Evolutionary conservation across 2,329 filamentous ascomycete genomes (phyloP).

Genomic region (Aurifilum marmelostoma): DNA sequence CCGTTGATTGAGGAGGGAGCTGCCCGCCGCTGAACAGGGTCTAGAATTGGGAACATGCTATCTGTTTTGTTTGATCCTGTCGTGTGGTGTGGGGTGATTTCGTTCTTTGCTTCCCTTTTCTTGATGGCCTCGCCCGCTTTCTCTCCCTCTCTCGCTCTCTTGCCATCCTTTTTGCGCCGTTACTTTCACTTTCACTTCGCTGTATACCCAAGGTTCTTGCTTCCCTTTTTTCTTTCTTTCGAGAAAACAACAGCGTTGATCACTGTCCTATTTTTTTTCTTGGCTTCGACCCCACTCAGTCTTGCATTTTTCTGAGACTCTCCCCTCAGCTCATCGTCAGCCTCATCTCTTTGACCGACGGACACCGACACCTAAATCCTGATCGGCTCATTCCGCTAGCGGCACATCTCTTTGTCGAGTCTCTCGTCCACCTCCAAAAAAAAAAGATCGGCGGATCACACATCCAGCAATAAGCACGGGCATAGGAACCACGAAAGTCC

Average conservation of each 20-base stretch:
- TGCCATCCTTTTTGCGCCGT: slow-evolving; percentile 1
- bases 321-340: neutral
- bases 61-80: slow-evolving; percentile 3
- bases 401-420: neutral
- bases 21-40: neutral
- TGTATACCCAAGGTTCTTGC: neutral
- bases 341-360: neutral
- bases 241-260: slow-evolving; percentile 19
- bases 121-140: neutral
- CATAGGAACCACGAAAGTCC: neutral
- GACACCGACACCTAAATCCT: neutral
- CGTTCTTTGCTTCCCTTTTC: neutral
- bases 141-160: neutral
- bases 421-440: neutral
- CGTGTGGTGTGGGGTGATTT: neutral
- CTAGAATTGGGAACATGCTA: neutral
- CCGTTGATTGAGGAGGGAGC: slow-evolving; percentile 5
- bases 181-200: neutral
- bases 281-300: neutral
- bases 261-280: slow-evolving; percentile 18
- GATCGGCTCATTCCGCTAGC: neutral
- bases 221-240: neutral
- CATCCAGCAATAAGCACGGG: neutral
- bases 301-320: neutral
- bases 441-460: neutral